Percentiles rank a stretch among this genome's conserved stretches.
These are phyloP conservation scores for Boehmeria nivea DNA, from an alignment of 306 rosid species.

Conservation along the genomic window DNA sequence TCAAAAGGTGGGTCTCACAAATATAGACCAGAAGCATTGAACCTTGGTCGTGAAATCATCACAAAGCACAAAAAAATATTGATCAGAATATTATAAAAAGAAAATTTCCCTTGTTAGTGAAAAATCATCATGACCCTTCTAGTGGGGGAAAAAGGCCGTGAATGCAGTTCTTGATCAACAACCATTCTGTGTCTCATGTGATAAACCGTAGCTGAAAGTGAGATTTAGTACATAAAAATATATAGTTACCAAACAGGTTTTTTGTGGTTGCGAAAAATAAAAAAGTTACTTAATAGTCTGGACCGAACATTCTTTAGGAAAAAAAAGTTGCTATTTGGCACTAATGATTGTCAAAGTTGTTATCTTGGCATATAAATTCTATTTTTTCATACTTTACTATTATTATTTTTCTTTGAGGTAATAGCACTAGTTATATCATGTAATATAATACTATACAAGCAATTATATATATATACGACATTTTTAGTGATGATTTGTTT, in stretches of 20 bases:
- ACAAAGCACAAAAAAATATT: not conserved
- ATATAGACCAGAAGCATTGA: constrained; percentile 25
- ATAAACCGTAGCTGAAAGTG: constrained; percentile 23
- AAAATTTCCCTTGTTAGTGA: constrained; percentile 16
- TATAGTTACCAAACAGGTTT: not conserved
- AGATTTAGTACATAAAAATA: constrained; percentile 1
- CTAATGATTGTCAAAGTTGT: no score
- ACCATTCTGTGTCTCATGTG: constrained; percentile 21
- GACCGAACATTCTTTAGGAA: no score
- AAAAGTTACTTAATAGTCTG: no score
- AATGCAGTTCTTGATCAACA: constrained; percentile 23
- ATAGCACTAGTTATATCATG: no score
- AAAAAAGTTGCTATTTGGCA: no score
- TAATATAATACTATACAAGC: no score
- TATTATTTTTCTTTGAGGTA: no score
- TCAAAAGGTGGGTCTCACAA: constrained; percentile 5
- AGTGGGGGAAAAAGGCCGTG: constrained; percentile 23
- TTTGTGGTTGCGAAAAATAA: no score
- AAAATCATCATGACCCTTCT: constrained; percentile 21
- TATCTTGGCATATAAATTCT: no score
- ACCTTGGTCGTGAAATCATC: constrained; percentile 20
- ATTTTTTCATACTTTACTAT: no score
- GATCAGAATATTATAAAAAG: not conserved
- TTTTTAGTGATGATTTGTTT: no score
- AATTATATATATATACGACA: no score